Evolutionary conservation across 225 moss, liverwort and hornwort species (phyloP).

Genomic region (Thuidium tamariscinum): DNA sequence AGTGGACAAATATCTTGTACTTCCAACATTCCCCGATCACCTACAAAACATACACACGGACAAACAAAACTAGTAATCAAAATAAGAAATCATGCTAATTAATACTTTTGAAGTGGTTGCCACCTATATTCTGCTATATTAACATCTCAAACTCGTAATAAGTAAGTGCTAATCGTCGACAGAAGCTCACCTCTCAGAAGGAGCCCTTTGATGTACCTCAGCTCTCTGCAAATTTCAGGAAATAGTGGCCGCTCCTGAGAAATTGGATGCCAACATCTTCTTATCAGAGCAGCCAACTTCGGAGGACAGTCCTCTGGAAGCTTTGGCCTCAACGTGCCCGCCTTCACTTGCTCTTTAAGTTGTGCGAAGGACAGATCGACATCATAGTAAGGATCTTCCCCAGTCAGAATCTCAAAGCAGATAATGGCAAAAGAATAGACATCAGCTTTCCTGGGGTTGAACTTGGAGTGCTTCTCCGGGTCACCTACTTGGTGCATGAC

Average conservation of each 20-base stretch:
- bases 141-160: not conserved
- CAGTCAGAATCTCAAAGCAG: not conserved
- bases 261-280: not conserved
- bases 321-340: not conserved
- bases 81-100: not conserved
- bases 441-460: not conserved
- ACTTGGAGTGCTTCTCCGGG: rapidly evolving
- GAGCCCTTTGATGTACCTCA: not conserved
- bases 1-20: not conserved
- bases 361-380: rapidly evolving
- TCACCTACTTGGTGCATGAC: not conserved
- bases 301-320: not conserved
- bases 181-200: not conserved
- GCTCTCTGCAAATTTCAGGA: not conserved
- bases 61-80: not conserved
- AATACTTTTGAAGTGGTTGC: not conserved
- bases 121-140: not conserved
- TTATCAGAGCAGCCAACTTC: not conserved
- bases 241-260: not conserved
- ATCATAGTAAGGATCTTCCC: not conserved
- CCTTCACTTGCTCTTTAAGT: not conserved
- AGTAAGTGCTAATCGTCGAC: not conserved
- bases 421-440: not conserved
- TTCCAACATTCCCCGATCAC: not conserved
- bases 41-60: not conserved